Conservation (phyloP, 345 rosid species). For the Triadica sebifera region DNA sequence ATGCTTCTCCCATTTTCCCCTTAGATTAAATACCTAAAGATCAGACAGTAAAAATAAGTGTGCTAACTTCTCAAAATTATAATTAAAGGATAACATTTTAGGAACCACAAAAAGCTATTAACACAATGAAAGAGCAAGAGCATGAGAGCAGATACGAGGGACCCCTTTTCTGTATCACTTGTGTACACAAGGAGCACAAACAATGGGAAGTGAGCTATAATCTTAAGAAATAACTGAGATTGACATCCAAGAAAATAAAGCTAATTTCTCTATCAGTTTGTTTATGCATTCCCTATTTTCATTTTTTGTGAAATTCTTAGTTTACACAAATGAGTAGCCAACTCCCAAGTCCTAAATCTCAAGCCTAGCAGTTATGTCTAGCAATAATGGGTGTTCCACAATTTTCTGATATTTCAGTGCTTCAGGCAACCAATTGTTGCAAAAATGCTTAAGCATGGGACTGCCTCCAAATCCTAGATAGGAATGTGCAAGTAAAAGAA, state of each 20-base stretch:
- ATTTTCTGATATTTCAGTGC: background rate
- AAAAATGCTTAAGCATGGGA: background rate
- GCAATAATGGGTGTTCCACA: background rate
- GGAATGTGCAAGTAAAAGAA: too few relatives aligned
- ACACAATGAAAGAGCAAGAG: background rate
- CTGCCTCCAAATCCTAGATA: background rate
- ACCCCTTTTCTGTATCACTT: too few relatives aligned
- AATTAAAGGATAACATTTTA: background rate
- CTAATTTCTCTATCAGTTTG: background rate
- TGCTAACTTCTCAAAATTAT: background rate
- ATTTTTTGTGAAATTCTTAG: background rate
- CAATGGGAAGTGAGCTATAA: background rate
- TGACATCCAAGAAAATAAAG: background rate
- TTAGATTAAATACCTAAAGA: background rate
- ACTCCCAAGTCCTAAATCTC: too few relatives aligned
- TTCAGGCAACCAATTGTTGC: background rate
- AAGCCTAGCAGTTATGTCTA: background rate
- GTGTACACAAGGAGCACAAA: background rate
- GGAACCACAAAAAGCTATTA: background rate
- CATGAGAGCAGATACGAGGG: background rate
- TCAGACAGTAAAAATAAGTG: background rate
- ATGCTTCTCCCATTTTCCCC: background rate
- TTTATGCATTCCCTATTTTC: background rate
- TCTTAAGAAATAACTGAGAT: background rate
- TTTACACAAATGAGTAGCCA: background rate